Evolutionary conservation across 306 rosid genomes (phyloP), one percentile per base, ranked within the genome.

Genomic region (Sicyos edulis): DNA sequence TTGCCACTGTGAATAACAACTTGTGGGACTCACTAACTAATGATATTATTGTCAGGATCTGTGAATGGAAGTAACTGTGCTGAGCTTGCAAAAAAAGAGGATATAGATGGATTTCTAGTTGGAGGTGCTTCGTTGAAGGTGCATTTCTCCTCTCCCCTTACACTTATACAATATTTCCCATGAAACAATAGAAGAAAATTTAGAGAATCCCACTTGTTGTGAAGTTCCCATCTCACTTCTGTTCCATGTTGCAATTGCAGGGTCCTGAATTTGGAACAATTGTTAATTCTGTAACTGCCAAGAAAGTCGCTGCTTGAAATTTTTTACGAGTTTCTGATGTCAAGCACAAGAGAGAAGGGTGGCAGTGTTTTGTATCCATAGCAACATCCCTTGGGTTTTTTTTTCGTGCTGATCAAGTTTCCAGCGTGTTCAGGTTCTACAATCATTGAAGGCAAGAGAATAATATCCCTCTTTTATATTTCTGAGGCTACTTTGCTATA

Each of bases 101-200:
- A 95, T 62, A 95, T 95, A 64, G 99, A 95, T 73, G 99, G 99
- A 72, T 95, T 95, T 81, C 92, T 95, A 3, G 99, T 95, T 11
- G 99, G 99, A 42, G 99, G 99, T 70, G 97, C 99, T 80, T 95
- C 99, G 37, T 72, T 95, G 44, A 95, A 95, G 99, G 99, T 89
- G 84, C 69, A 34, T 17, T 58, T 9, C 62, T 15, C 58, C 12
- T 6, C 55, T 10, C 12, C 8, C 51, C 51, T 4, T 73, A 4
- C 16, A 13, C 10, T 12, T 42, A 15, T 6, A 32, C 17, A n/a
- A 68, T 8, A 1, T 68, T 15, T 49, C 0, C 44, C 47, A 22
- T 70, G 8, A 26, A 70, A 69, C 19, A 3, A 45, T 24, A 20
- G 11, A 49, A 67, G 19, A 20, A 42, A 44, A 7, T 62, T 47